phyloP scores from a whole-genome alignment of 345 rosid genomes.

The Sonneratia caseolaris region DNA sequence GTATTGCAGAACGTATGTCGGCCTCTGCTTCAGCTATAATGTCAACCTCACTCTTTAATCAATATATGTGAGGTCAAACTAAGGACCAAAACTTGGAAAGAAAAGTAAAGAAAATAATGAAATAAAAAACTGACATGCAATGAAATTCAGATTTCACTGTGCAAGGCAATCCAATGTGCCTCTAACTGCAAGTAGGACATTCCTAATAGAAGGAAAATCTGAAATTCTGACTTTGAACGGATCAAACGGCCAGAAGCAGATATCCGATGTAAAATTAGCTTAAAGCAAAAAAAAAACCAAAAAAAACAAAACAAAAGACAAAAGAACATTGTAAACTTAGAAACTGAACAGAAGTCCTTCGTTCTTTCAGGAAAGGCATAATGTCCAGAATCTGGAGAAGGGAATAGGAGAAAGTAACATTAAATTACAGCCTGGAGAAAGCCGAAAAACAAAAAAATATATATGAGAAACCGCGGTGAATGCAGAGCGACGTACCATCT shows the following conservation, averaged over 20 bases:
- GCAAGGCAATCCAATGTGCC: neutral
- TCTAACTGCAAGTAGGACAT: neutral
- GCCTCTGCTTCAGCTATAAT: neutral
- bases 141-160: neutral
- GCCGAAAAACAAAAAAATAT: neutral
- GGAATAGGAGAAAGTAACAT: neutral
- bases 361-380: neutral
- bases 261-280: neutral
- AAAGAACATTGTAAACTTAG: neutral
- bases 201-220: neutral
- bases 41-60: neutral
- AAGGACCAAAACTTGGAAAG: neutral
- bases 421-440: neutral
- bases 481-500: conserved; percentile 53
- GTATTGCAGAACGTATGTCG: neutral
- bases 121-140: neutral
- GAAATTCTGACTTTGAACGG: conserved; percentile 2
- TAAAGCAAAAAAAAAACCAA: neutral
- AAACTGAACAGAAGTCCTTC: neutral
- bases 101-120: neutral
- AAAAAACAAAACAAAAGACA: neutral
- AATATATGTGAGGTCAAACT: neutral
- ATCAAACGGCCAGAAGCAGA: neutral
- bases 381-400: neutral
- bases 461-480: conserved; percentile 1